Base-by-base conservation (phyloP, 164 flowering plant species). In the Sextonia rubra region DNA sequence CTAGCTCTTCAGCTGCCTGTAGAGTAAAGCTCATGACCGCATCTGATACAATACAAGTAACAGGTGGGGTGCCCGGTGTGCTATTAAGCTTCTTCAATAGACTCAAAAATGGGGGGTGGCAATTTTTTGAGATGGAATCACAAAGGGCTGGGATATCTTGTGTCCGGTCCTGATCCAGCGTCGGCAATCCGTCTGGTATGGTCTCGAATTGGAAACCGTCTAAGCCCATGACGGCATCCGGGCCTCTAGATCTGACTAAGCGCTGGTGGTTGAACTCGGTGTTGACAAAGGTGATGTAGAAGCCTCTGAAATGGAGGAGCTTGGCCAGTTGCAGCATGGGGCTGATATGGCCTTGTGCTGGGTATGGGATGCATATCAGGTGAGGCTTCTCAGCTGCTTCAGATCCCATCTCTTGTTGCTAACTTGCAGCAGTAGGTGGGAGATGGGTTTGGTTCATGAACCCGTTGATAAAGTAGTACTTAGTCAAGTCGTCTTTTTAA, bases 181-280 rank as follows among this genome's bases (percentile, higher is more conserved):
- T 77, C 0, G 87, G 86, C 60, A 84, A 80, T 12, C 87, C 87
- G 52, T 84, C 87, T 2, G 73, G 73, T 37, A 71, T 71, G 67
- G 81, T 32, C 37, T 69, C 77, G 77, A 80, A 84, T 1, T 72
- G 75, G 78, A 84, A 84, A 64, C 66, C 73, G 4, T 61, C 52
- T 1, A 64, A 20, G 22, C 73, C 73, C 67, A 37, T 60, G 52
- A 71, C 29, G 7, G 73, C 44, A 0, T 60, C 73, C 2, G 73
- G 73, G 22, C 73, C 73, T 20, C 69, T 47, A 24, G 74, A 72
- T 9, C 62, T 23, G 24, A 72, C 14, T 5, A 72, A 27, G 26
- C 74, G 68, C 12, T 49, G 47, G 47, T 72, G 74, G 67, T 71
- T 71, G 73, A 30, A 71, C 55, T 71, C 66, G 17, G 75, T 74